Conservation (phyloP, 768 basidiomycete genomes). For the Termitomyces sp. region DNA sequence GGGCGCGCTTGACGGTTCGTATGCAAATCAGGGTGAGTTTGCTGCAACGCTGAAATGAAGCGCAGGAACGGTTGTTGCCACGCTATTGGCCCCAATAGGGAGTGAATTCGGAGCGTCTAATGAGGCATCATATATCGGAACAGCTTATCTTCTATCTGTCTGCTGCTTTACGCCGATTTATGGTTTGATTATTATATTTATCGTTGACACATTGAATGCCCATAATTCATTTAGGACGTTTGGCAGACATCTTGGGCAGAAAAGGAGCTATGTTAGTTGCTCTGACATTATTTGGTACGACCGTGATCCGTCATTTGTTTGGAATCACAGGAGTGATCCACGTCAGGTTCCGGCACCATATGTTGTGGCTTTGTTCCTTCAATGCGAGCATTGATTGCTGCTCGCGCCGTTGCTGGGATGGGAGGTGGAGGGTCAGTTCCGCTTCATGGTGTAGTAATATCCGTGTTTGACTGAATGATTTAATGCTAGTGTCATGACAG, state of each 20-base stretch:
- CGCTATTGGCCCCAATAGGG: conserved; percentile 78
- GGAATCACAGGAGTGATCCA: conserved; percentile 5
- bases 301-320: conserved; percentile 2
- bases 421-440: conserved; percentile 80
- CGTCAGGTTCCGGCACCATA: conserved; percentile 71
- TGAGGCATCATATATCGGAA: conserved; percentile 83
- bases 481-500: conserved; percentile 73
- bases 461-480: conserved; percentile 18
- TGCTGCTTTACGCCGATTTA: conserved; percentile 91
- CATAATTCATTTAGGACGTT: conserved; percentile 47
- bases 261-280: conserved; percentile 86
- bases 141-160: conserved; percentile 80
- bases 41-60: conserved; percentile 6
- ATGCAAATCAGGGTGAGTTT: conserved; percentile 10
- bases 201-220: conserved; percentile 9
- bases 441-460: conserved; percentile 13
- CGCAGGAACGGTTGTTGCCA: conserved; percentile 81
- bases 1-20: conserved; percentile 77
- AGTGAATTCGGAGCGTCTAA: conserved; percentile 78
- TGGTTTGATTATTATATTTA: conserved; percentile 39
- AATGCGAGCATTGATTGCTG: conserved; percentile 77
- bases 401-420: conserved; percentile 85
- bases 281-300: conserved; percentile 72
- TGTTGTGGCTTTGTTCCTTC: conserved; percentile 83
- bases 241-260: conserved; percentile 81